phyloP scores from a whole-genome alignment of 2,329 filamentous ascomycete genomes.

The Penicillium crustosum region DNA sequence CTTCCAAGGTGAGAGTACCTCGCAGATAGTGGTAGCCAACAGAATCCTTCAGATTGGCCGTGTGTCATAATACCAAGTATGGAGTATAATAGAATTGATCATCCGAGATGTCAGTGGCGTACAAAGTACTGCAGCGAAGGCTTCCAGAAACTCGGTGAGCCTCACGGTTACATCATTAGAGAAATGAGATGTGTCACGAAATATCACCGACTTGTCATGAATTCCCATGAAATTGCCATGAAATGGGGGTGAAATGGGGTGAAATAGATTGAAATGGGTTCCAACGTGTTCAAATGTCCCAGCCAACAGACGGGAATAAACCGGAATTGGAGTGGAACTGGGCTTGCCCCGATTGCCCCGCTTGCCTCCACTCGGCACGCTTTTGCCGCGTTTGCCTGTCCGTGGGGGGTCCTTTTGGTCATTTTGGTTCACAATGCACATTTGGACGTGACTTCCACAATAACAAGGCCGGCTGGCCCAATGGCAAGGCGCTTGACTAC shows the following conservation, averaged over 20 bases:
- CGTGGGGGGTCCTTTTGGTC: not conserved
- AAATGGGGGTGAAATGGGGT: not conserved
- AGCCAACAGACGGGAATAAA: slow-evolving; percentile 6
- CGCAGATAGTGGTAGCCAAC: not conserved
- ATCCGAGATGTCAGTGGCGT: slow-evolving; percentile 3
- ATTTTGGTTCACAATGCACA: not conserved
- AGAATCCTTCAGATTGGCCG: not conserved
- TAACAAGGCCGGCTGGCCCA: slow-evolving; percentile 41
- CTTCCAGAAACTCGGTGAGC: slow-evolving; percentile 35
- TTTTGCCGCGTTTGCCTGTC: slow-evolving; percentile 14
- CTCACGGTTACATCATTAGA: slow-evolving; percentile 15
- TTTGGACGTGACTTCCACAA: fast-evolving
- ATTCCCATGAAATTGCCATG: too few species aligned
- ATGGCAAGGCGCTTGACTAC: slow-evolving; percentile 55
- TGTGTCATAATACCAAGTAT: not conserved
- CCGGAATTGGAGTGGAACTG: slow-evolving; percentile 4
- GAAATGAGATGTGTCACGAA: not conserved
- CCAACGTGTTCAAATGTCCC: too few species aligned
- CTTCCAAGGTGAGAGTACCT: not conserved
- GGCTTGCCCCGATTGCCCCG: not conserved
- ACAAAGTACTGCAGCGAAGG: slow-evolving; percentile 31
- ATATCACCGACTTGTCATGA: not conserved
- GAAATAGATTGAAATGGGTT: too few species aligned
- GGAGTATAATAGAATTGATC: not conserved
- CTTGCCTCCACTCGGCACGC: slow-evolving; percentile 26